Conservation (phyloP, 1,139 yeast species). For the Suhomyces terraborum region DNA sequence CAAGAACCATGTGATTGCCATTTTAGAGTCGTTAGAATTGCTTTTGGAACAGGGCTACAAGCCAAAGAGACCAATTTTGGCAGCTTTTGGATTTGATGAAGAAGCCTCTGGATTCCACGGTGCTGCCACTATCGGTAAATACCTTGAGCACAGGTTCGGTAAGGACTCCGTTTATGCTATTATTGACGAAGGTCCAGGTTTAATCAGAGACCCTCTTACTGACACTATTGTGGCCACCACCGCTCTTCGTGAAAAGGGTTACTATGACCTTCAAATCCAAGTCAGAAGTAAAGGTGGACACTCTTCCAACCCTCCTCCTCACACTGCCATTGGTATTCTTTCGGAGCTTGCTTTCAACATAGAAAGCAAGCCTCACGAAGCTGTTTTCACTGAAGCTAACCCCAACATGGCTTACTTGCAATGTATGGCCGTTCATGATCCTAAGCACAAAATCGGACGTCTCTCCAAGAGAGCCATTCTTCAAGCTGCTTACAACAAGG, state of each 20-base stretch:
- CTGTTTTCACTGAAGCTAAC: slow-evolving; percentile 46
- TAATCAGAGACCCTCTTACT: slow-evolving; percentile 31
- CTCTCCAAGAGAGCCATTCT: slow-evolving; percentile 26
- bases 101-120: slow-evolving; percentile 66
- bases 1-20: slow-evolving; percentile 57
- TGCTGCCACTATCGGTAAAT: slow-evolving; percentile 47
- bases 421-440: slow-evolving; percentile 46
- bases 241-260: slow-evolving; percentile 69
- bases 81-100: slow-evolving; percentile 75
- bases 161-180: slow-evolving; percentile 55
- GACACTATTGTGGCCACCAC: slow-evolving; percentile 41
- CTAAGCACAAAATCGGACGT: slow-evolving; percentile 17
- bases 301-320: slow-evolving; percentile 71
- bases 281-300: slow-evolving; percentile 70
- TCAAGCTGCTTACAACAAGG: slow-evolving; percentile 27
- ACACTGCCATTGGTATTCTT: slow-evolving; percentile 73
- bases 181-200: slow-evolving; percentile 64
- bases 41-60: slow-evolving; percentile 43
- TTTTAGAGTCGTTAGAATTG: slow-evolving; percentile 60
- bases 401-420: slow-evolving; percentile 52
- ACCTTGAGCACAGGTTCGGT: slow-evolving; percentile 54
- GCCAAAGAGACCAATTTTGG: slow-evolving; percentile 57
- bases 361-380: slow-evolving; percentile 51
- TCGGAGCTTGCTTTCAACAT: slow-evolving; percentile 52
- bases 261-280: slow-evolving; percentile 49